These are phyloP conservation scores for Aspergillus ustus DNA, from an alignment of 2,329 filamentous ascomycete species.

Conservation along the genomic window DNA sequence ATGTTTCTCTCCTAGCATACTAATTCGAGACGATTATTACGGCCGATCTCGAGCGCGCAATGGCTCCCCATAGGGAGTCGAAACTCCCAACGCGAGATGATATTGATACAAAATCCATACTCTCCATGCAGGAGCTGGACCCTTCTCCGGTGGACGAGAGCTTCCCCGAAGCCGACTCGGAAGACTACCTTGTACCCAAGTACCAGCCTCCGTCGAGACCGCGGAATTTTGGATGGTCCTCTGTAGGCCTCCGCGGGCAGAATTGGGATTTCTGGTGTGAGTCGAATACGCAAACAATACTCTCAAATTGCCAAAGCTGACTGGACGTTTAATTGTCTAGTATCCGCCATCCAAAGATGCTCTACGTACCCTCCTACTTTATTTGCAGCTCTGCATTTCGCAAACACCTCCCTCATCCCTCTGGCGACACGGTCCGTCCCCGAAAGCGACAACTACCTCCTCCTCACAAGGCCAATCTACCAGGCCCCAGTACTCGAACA, in stretches of 20 bases:
- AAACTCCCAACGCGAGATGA: slow-evolving; percentile 31
- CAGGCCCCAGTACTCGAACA: slow-evolving; percentile 82
- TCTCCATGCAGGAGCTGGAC: slow-evolving; percentile 77
- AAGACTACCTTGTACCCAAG: slow-evolving; percentile 47
- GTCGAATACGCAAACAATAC: slow-evolving; percentile 31
- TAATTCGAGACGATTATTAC: neutral
- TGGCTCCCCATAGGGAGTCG: slow-evolving; percentile 20
- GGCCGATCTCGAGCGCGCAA: slow-evolving; percentile 13
- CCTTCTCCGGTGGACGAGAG: slow-evolving; percentile 75
- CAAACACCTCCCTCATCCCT: slow-evolving; percentile 81
- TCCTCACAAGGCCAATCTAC: slow-evolving; percentile 90
- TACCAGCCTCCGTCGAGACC: slow-evolving; percentile 18
- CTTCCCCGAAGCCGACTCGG: slow-evolving; percentile 53
- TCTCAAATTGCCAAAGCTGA: neutral
- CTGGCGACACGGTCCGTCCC: slow-evolving; percentile 73
- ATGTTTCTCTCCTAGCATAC: neutral
- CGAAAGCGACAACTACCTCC: slow-evolving; percentile 80
- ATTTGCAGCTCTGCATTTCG: slow-evolving; percentile 76
- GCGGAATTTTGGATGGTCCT: slow-evolving; percentile 25
- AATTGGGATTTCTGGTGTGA: slow-evolving; percentile 76
- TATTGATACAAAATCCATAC: slow-evolving; percentile 53
- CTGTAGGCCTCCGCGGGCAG: slow-evolving; percentile 67
- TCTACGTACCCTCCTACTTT: slow-evolving; percentile 82
- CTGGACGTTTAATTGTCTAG: slow-evolving; percentile 45
- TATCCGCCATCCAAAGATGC: slow-evolving; percentile 81